Conservation (phyloP, 768 basidiomycete genomes). For the Tubosaeta brunneosetosa region DNA sequence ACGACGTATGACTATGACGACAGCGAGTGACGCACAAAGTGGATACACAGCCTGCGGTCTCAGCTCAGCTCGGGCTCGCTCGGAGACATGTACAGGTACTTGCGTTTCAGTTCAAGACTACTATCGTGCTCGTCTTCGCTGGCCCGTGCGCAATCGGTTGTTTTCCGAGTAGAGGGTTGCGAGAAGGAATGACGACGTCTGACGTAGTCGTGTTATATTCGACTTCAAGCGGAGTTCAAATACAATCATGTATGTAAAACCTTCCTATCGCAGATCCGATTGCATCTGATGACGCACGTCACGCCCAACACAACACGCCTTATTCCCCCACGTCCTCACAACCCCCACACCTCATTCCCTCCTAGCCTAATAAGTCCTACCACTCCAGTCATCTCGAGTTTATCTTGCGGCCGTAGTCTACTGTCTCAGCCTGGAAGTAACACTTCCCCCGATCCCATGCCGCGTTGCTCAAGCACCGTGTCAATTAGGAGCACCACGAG, state of each 20-base stretch:
- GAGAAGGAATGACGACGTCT: constrained; percentile 38
- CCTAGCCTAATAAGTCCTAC: background rate
- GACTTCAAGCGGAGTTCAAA: constrained; percentile 42
- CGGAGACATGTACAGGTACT: constrained; percentile 9
- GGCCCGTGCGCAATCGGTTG: constrained; percentile 30
- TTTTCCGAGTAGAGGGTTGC: constrained; percentile 29
- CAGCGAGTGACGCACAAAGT: constrained; percentile 19
- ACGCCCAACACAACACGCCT: constrained; percentile 18
- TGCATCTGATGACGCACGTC: constrained; percentile 32
- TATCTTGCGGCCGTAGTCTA: too few relatives aligned
- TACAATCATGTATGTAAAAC: constrained; percentile 6
- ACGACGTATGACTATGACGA: constrained; percentile 22
- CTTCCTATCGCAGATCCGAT: constrained; percentile 33
- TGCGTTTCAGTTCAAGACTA: constrained; percentile 15
- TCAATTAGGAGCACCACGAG: constrained; percentile 10
- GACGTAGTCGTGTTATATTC: constrained; percentile 42
- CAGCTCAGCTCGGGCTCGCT: constrained; percentile 20
- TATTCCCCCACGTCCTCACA: constrained; percentile 11
- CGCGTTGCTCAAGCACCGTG: constrained; percentile 13
- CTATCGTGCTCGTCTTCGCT: constrained; percentile 16
- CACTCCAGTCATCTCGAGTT: too few relatives aligned
- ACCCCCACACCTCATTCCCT: background rate
- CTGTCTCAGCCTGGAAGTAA: constrained; percentile 48
- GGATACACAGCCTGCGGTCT: constrained; percentile 20
- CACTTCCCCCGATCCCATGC: constrained; percentile 58